phyloP scores from a whole-genome alignment of 2,329 filamentous ascomycete species.

The Aspergillus proliferans region DNA sequence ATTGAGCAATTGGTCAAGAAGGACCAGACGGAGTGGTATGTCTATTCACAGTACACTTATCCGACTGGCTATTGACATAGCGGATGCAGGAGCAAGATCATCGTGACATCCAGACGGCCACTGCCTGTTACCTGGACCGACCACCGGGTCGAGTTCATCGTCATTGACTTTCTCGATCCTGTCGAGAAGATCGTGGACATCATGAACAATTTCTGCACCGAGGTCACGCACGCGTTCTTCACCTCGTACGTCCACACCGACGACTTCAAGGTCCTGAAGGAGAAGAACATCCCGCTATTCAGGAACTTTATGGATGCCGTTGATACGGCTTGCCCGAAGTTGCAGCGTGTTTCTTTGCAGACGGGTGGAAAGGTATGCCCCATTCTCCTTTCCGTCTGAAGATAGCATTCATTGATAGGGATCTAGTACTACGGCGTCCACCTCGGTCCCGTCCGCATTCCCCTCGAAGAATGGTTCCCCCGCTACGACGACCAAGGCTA shows the following conservation, averaged over 20 bases:
- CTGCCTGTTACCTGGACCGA: slow-evolving; percentile 17
- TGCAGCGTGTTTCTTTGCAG: slow-evolving; percentile 24
- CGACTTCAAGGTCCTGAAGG: slow-evolving; percentile 20
- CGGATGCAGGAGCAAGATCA: slow-evolving; percentile 17
- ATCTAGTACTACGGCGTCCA: slow-evolving; percentile 23
- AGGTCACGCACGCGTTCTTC: slow-evolving; percentile 31
- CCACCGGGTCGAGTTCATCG: slow-evolving; percentile 25
- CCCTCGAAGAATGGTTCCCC: slow-evolving; percentile 15
- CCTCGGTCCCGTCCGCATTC: slow-evolving; percentile 17
- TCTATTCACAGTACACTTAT: background rate
- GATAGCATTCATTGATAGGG: too few relatives aligned
- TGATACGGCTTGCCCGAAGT: slow-evolving; percentile 13
- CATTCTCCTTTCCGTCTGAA: background rate
- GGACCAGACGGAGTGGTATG: slow-evolving; percentile 19
- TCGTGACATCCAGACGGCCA: slow-evolving; percentile 23
- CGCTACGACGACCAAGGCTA: slow-evolving; percentile 14
- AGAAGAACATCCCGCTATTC: slow-evolving; percentile 25
- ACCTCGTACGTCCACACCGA: slow-evolving; percentile 29
- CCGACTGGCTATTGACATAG: background rate
- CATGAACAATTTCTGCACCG: slow-evolving; percentile 14
- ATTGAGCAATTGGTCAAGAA: slow-evolving; percentile 26
- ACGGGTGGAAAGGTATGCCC: slow-evolving; percentile 23
- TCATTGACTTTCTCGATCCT: slow-evolving; percentile 22
- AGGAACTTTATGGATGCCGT: slow-evolving; percentile 28
- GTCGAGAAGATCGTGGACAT: slow-evolving; percentile 11